Evolutionary conservation across 1,284 basidiomycete species (phyloP), one percentile per base, ranked within the genome.

Genomic region (Cryptococcus deneoformans): DNA sequence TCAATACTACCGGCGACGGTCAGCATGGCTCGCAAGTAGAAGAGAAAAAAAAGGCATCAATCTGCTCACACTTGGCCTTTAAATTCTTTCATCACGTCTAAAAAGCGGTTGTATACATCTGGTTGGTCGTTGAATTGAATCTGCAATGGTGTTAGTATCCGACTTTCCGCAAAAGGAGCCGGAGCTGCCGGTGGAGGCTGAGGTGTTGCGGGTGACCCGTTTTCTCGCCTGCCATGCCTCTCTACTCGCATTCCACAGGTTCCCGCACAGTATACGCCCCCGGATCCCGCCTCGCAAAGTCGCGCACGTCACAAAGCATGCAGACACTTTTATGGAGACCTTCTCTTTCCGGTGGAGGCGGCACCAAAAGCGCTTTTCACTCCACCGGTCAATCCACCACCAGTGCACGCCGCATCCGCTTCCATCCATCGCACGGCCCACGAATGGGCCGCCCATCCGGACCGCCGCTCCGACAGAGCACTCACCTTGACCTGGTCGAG

Each of bases 61-160:
- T 36, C n/a, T 38, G 84, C 90, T 81, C 77, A 96, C 92, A 84
- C 83, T 78, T 94, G 89, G 67, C 89, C 89, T 80, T 97, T 96
- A 79, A 96, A 96, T 76, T 99, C 95, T 81, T 98, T 99, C 95
- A 98, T 98, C 72, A 98, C 96, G 77, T 98, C 95, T 76, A 98
- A 80, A 76, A 98, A 98, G 66, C 89, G 87, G 77, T 98, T 97
- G 82, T 98, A 97, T 36, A 97, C 93, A 72, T 97, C 91, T 29
- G 94, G 93, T 75, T 88, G 87, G 73, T 92, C 88, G 61, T 87
- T 82, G 77, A 97, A 97, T 81, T 94, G 89, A 56, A 86, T 82
- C 78, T 79, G 63, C 8, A 36, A n/a, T 9, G 29, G 24, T 9
- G 47, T 49, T 35, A 49, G 47, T 37, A 39, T 38, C 5, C n/a